These are phyloP conservation scores for Xylariaceae sp. DNA, from an alignment of 2,329 filamentous ascomycete species.

Conservation along the genomic window DNA sequence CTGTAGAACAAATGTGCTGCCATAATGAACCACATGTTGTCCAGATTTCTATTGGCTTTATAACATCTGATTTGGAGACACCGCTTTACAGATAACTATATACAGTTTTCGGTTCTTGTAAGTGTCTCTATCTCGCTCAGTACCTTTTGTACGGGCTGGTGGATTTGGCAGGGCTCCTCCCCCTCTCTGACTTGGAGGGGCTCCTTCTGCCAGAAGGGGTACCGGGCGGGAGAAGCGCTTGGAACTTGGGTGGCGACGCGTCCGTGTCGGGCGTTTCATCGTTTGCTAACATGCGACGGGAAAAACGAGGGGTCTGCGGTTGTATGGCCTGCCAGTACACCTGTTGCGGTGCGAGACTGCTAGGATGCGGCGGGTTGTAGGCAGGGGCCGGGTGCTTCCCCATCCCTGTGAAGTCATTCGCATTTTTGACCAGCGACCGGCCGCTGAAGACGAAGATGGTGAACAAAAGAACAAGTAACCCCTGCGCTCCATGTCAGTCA, in stretches of 20 bases:
- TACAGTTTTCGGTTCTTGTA: no score
- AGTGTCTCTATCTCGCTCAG: no score
- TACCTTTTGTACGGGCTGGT: slow-evolving; percentile 44
- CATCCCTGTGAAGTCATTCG: slow-evolving; percentile 21
- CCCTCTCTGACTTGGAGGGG: slow-evolving; percentile 46
- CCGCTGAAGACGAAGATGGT: slow-evolving; percentile 28
- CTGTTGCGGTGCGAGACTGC: slow-evolving; percentile 20
- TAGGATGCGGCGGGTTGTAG: slow-evolving; percentile 18
- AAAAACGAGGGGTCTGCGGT: slow-evolving; percentile 27
- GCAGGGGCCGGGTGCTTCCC: slow-evolving; percentile 16
- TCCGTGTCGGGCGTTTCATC: slow-evolving; percentile 43
- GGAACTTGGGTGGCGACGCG: slow-evolving; percentile 38
- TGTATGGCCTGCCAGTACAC: slow-evolving; percentile 27
- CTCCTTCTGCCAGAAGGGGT: slow-evolving; percentile 28
- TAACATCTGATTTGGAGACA: no score
- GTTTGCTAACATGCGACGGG: slow-evolving; percentile 18
- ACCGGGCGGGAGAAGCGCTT: slow-evolving; percentile 34
- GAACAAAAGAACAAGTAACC: slow-evolving; percentile 24
- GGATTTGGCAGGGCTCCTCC: slow-evolving; percentile 30
- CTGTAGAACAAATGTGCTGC: no score
- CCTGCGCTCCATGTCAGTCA: slow-evolving; percentile 21
- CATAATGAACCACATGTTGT: no score
- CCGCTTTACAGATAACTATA: no score
- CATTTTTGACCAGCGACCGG: slow-evolving; percentile 26
- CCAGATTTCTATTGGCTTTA: no score